A percentile compares a stretch with the other conserved stretches of the same genome.
phyloP scores from a whole-genome alignment of 176 grass and related monocot species.

The Olyra latifolia region DNA sequence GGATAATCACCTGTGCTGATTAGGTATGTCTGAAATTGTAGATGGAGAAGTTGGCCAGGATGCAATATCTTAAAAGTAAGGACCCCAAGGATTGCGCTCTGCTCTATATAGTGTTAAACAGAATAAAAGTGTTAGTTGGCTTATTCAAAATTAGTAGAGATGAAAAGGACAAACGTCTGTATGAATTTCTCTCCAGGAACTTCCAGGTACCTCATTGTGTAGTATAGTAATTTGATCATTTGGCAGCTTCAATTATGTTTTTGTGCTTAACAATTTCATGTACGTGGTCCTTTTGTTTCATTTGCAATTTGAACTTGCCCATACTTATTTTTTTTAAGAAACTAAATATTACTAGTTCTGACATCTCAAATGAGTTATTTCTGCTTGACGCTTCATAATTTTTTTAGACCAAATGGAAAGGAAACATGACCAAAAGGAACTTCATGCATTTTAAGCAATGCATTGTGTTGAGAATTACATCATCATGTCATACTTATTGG shows the following conservation, averaged over 20 bases:
- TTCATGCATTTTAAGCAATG: slow-evolving; percentile 27
- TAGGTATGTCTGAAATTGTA: slow-evolving; percentile 56
- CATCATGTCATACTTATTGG: slow-evolving; percentile 21
- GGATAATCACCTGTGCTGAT: slow-evolving; percentile 50
- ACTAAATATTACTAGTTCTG: slow-evolving; percentile 33
- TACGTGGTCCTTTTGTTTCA: not conserved
- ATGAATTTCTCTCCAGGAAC: slow-evolving; percentile 85
- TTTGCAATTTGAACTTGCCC: not conserved
- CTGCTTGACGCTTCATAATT: slow-evolving; percentile 16
- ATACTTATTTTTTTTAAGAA: slow-evolving; percentile 22
- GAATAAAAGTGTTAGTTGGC: slow-evolving; percentile 83
- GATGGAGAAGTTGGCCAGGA: slow-evolving; percentile 97
- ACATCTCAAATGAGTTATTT: slow-evolving; percentile 9
- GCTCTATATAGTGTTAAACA: slow-evolving; percentile 88
- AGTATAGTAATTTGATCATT: slow-evolving; percentile 9
- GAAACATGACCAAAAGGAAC: not conserved
- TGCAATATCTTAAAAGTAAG: slow-evolving; percentile 91
- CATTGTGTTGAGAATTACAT: slow-evolving; percentile 29
- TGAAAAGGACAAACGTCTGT: slow-evolving; percentile 82
- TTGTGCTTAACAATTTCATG: slow-evolving; percentile 25
- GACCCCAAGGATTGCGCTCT: slow-evolving; percentile 94
- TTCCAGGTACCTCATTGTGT: slow-evolving; percentile 66
- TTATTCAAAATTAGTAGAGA: slow-evolving; percentile 95
- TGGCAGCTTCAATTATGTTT: not conserved
- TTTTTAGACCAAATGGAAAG: not conserved